These are phyloP conservation scores for Odonthalia washingtoniensis DNA, from an alignment of 31 red algal species.

Conservation along the genomic window DNA sequence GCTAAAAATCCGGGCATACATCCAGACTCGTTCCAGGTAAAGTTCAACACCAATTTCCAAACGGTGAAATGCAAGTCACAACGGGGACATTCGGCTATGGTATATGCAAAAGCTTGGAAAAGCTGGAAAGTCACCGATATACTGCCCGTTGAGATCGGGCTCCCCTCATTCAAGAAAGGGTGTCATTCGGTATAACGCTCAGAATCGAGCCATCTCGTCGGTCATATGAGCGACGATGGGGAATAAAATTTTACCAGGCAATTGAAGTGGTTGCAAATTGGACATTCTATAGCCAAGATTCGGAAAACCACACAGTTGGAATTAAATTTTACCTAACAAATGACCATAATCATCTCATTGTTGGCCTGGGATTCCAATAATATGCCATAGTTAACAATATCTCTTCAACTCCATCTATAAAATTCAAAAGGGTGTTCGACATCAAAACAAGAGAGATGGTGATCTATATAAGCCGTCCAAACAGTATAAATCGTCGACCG, in stretches of 20 bases:
- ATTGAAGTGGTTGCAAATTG: neutral
- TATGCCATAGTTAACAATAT: neutral
- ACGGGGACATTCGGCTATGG: slow-evolving; percentile 18
- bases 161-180: too few species aligned
- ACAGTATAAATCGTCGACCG: neutral
- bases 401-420: neutral
- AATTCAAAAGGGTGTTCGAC: neutral
- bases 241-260: neutral
- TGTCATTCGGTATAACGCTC: neutral
- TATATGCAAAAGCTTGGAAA: neutral
- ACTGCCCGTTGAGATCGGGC: too few species aligned
- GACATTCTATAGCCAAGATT: slow-evolving; percentile 32
- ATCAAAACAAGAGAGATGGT: neutral
- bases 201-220: neutral
- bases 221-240: slow-evolving; percentile 14
- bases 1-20: too few species aligned
- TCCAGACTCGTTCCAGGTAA: too few species aligned
- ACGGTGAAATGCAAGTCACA: slow-evolving; percentile 12
- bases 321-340: slow-evolving; percentile 32
- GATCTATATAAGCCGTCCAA: neutral
- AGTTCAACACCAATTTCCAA: slow-evolving; percentile 25
- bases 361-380: neutral
- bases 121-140: too few species aligned
- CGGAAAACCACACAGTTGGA: neutral
- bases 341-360: neutral